These are phyloP conservation scores for Aschersonia sp. DNA, from an alignment of 2,329 filamentous ascomycete species.

Conservation along the genomic window DNA sequence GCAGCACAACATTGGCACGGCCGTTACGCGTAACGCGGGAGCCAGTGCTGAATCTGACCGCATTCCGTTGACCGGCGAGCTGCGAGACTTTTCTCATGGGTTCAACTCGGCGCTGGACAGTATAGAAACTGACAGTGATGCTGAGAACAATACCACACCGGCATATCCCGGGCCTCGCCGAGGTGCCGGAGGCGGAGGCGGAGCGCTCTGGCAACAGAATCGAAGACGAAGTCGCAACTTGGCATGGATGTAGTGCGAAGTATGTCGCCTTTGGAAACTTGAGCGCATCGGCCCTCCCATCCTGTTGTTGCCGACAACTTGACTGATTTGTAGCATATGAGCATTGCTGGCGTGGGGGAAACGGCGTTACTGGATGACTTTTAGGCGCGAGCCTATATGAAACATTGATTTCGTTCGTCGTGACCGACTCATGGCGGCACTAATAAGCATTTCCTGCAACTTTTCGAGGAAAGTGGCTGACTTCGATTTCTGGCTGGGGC, in stretches of 20 bases:
- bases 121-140: conserved; percentile 15
- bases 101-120: conserved; percentile 25
- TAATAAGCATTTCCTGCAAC: neutral
- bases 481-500: too few species aligned
- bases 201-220: conserved; percentile 41
- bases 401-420: neutral
- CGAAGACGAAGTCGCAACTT: conserved; percentile 31
- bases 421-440: neutral
- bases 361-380: neutral
- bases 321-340: neutral
- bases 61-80: conserved; percentile 23
- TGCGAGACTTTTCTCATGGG: conserved; percentile 30
- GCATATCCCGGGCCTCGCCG: conserved; percentile 10
- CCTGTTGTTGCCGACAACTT: neutral
- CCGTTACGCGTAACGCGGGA: conserved; percentile 10
- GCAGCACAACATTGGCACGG: conserved; percentile 2
- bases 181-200: conserved; percentile 14
- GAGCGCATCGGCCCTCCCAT: neutral
- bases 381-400: neutral
- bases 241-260: conserved; percentile 26
- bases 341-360: neutral
- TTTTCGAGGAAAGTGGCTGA: neutral
- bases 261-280: too few species aligned
- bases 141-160: conserved; percentile 7
- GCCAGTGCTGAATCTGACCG: conserved; percentile 17